Evolutionary conservation across 2,329 filamentous ascomycete species (phyloP), one percentile per base, ranked within the genome.

Genomic region (Fusarium secorum): DNA sequence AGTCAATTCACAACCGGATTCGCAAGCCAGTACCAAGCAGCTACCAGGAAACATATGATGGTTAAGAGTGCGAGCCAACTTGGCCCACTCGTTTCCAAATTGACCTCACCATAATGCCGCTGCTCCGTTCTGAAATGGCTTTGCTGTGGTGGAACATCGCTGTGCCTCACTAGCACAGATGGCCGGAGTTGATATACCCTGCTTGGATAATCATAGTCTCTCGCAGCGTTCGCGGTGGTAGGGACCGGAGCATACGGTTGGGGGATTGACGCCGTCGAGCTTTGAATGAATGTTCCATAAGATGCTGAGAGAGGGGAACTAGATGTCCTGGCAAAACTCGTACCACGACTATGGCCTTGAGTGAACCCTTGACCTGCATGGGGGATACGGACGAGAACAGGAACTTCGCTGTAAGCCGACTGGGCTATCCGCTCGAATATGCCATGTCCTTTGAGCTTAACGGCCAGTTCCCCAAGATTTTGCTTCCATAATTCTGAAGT

Each of bases 401-500:
- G 28, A 18, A 17, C 30, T 7, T 45, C 28, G 22, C 22, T 18
- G 8, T 13, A 17, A 28, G 38, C 10, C 7, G 38, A 26, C 15
- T 45, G 38, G 14, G 7, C 36, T n/a, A 2, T 18, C 7, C 7
- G 38, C 22, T 55, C 38, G 13, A 55, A 45, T 45, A 55, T 45
- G 7, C 38, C 38, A 35, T 55, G 52, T 2, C 38, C 52, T 10
- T 3, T 10, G 5, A 55, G 18, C 15, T 30, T 45, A 20, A n/a
- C 4, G 5, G 17, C 30, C 8, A 55, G 52, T n/a, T 33, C 28
- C n/a, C 17, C 13, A 18, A 55, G 4, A 15, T 45, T 55, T 6
- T 4, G n/a, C 30, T 55, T 45, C 52, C 52, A 55, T 10, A 55
- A n/a, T 35, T 46, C 52, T 24, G 52, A 46, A n/a, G 13, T 24